Evolutionary conservation across 2,329 filamentous ascomycete genomes (phyloP).

Genomic region (Meredithiella fracta): DNA sequence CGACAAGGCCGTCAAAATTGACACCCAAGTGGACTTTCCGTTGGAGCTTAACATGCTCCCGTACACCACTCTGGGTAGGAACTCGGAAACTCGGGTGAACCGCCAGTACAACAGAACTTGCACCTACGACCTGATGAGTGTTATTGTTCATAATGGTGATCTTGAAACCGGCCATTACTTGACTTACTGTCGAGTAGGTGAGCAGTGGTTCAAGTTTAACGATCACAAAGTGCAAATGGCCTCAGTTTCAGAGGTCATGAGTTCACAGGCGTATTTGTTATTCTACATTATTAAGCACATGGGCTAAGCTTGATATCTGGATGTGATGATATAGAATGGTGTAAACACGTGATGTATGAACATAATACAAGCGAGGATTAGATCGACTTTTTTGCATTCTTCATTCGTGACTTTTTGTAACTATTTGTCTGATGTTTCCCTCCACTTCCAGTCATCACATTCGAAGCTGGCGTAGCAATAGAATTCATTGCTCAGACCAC

Average conservation of each 20-base stretch:
- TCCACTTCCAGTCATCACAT: constrained; percentile 35
- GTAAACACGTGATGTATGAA: neutral
- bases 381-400: neutral
- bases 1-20: constrained; percentile 69
- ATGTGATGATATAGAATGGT: neutral
- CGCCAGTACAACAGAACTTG: constrained; percentile 48
- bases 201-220: constrained; percentile 90
- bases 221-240: constrained; percentile 83
- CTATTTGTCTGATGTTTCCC: constrained; percentile 14
- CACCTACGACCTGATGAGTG: constrained; percentile 73
- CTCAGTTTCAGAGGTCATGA: constrained; percentile 67
- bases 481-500: constrained; percentile 66
- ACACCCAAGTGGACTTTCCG: constrained; percentile 73
- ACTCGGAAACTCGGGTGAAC: constrained; percentile 29
- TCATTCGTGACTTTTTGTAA: constrained; percentile 11
- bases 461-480: constrained; percentile 67
- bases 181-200: constrained; percentile 69
- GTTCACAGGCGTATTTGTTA: constrained; percentile 73
- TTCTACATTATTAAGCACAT: constrained; percentile 64
- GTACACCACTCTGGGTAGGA: constrained; percentile 56
- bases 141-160: constrained; percentile 85
- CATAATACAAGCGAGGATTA: neutral
- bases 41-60: constrained; percentile 78
- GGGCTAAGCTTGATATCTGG: constrained; percentile 3
- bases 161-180: constrained; percentile 87